Percentiles rank a stretch among this genome's conserved stretches.
Conservation (phyloP, 441 rosid species). For the Biscutella laevigata region DNA sequence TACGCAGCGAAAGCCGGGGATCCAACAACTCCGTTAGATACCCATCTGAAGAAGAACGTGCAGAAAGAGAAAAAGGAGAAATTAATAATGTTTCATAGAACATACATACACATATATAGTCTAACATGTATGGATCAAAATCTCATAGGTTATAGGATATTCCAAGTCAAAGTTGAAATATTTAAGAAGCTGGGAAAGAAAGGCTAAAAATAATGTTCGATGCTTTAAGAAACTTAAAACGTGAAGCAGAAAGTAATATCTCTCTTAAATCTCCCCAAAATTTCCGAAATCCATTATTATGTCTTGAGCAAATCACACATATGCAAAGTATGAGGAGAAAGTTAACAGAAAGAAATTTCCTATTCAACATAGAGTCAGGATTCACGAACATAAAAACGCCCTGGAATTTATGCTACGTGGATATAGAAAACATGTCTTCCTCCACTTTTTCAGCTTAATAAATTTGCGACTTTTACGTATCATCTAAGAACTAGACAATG, state of each 20-base stretch:
- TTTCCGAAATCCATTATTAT: neutral
- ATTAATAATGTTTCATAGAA: neutral
- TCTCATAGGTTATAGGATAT: neutral
- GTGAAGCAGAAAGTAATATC: neutral
- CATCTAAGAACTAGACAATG: constrained; percentile 8
- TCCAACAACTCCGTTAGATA: constrained; percentile 90
- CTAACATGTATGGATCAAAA: neutral
- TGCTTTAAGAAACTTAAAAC: neutral
- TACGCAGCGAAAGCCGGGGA: constrained; percentile 99
- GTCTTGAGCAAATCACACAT: neutral
- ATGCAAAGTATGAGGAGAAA: neutral
- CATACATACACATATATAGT: neutral
- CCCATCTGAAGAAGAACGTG: constrained; percentile 53
- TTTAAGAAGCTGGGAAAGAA: neutral
- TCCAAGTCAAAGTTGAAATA: neutral
- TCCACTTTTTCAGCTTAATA: neutral
- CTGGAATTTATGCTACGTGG: neutral
- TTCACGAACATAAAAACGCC: neutral
- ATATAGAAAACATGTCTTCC: neutral
- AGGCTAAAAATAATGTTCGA: neutral
- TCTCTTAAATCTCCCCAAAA: constrained; percentile 2
- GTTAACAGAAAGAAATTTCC: neutral
- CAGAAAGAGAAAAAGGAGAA: neutral
- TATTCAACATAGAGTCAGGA: neutral
- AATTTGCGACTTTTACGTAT: neutral